phyloP scores from a whole-genome alignment of 2,329 filamentous ascomycete species.

The Alternaria ethzedia region DNA sequence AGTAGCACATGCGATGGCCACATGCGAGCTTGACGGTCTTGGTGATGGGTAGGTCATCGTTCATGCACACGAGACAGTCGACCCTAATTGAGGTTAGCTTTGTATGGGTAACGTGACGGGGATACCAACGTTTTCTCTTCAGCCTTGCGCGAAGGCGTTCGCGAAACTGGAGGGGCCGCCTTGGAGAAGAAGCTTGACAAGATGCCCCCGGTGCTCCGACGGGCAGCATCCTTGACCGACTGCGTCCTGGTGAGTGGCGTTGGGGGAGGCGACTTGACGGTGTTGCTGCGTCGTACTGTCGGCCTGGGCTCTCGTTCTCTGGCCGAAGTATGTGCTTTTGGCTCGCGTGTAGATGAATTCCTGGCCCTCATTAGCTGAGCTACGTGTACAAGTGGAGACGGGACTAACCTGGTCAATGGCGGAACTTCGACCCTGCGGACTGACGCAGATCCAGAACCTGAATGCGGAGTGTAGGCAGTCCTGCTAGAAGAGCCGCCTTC shows the following conservation, averaged over 20 bases:
- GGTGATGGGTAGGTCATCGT: slow-evolving; percentile 67
- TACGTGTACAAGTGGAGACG: slow-evolving; percentile 12
- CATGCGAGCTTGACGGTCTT: slow-evolving; percentile 76
- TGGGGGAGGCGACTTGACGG: slow-evolving; percentile 33
- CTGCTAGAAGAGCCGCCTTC: slow-evolving; percentile 45
- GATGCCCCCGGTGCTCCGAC: slow-evolving; percentile 43
- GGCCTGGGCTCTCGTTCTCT: slow-evolving; percentile 32
- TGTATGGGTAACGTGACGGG: slow-evolving; percentile 3
- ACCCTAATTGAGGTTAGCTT: slow-evolving; percentile 56
- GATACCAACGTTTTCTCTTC: slow-evolving; percentile 31
- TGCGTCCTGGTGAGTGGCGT: slow-evolving; percentile 35
- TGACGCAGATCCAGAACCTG: slow-evolving; percentile 41
- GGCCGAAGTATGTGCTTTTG: slow-evolving; percentile 35
- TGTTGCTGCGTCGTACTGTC: slow-evolving; percentile 39
- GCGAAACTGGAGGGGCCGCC: slow-evolving; percentile 26
- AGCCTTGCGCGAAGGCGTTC: slow-evolving; percentile 28
- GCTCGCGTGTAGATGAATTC: slow-evolving; percentile 41
- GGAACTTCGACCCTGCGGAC: slow-evolving; percentile 38
- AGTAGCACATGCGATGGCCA: slow-evolving; percentile 80
- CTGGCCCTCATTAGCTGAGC: slow-evolving; percentile 28
- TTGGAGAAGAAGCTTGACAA: slow-evolving; percentile 45
- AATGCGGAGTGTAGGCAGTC: slow-evolving; percentile 40
- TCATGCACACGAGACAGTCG: slow-evolving; percentile 74
- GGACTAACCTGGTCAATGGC: slow-evolving; percentile 37
- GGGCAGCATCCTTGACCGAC: slow-evolving; percentile 31